A percentile compares a stretch with the other conserved stretches of the same genome.
These are phyloP conservation scores for Cystofilobasidium macerans DNA, from an alignment of 768 basidiomycete genomes.

Conservation along the genomic window DNA sequence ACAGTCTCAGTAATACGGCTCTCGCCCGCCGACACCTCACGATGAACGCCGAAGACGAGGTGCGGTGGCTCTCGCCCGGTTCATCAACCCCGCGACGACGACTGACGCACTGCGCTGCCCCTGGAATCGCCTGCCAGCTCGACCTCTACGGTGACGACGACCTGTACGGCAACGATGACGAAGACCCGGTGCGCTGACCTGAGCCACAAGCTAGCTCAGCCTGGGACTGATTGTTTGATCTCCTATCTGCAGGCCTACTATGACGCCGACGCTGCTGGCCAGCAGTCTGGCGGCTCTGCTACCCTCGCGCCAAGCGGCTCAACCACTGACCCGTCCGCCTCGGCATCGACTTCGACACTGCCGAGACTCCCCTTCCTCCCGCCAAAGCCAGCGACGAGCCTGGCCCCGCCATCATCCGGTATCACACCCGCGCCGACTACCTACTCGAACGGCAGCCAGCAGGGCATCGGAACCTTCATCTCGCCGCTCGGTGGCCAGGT, in stretches of 20 bases:
- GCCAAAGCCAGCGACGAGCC: not conserved
- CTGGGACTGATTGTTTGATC: too few relatives aligned
- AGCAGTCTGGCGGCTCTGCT: too few relatives aligned
- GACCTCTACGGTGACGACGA: constrained; percentile 13
- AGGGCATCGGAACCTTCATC: constrained; percentile 4
- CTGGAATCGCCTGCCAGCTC: too few relatives aligned
- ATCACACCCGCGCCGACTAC: not conserved
- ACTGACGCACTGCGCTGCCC: not conserved
- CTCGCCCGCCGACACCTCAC: too few relatives aligned
- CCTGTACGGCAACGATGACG: not conserved
- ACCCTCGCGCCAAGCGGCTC: too few relatives aligned
- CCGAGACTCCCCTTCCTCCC: not conserved
- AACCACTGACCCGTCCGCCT: not conserved
- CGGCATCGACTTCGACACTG: not conserved
- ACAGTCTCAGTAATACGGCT: too few relatives aligned
- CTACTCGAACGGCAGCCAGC: not conserved
- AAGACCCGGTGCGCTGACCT: not conserved
- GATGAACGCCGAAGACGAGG: not conserved
- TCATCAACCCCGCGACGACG: not conserved
- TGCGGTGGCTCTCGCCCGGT: not conserved
- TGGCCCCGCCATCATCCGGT: not conserved
- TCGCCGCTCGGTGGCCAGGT: not conserved
- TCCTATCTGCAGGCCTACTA: too few relatives aligned
- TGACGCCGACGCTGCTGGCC: too few relatives aligned
- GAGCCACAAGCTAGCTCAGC: too few relatives aligned